Evolutionary conservation across 1,284 basidiomycete genomes (phyloP), one percentile per base, ranked within the genome.

Genomic region (Leucoagaricus sp.): DNA sequence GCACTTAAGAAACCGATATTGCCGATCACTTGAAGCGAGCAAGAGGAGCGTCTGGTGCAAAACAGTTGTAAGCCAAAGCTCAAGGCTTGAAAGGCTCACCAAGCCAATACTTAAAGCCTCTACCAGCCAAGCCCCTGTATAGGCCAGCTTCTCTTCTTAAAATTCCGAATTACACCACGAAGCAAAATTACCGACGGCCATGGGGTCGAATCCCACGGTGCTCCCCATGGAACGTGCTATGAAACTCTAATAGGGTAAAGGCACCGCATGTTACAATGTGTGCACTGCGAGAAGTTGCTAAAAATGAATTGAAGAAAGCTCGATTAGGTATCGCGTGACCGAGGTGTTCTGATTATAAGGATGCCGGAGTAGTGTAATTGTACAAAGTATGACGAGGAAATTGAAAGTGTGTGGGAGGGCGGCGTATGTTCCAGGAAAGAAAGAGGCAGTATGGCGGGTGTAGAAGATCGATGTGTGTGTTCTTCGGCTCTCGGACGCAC

Each of bases 311-410:
- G 31, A n/a, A 15, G 1, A 44, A 31, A 33, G 54, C 42, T 50
- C 45, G 40, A 56, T 38, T 21, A 19, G 15, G 54, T 45, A 36
- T 46, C 54, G 29, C 54, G 54, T 50, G 54, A 56, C 45, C 47
- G 38, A 28, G 28, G 17, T 45, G 51, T 49, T 44, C 40, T 50
- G 54, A 50, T 56, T 56, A 56, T 56, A 56, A 44, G 47, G 46
- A 47, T 29, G 41, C 31, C 46, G 48, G 54, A 29, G 41, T 56
- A 55, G 41, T 47, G 23, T 56, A 56, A 45, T 44, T 50, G 40
- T 56, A 56, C 48, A 46, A 44, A 40, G 21, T 36, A 50, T 50
- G 48, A 50, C 34, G 28, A 34, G 25, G 29, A 31, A 15, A 47
- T 38, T 45, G 42, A 34, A 45, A 47, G 54, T 10, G 33, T 50